Percentiles rank a stretch among this genome's conserved stretches.
These are phyloP conservation scores for Daedaleopsis nitida DNA, from an alignment of 768 basidiomycete genomes.

Conservation along the genomic window DNA sequence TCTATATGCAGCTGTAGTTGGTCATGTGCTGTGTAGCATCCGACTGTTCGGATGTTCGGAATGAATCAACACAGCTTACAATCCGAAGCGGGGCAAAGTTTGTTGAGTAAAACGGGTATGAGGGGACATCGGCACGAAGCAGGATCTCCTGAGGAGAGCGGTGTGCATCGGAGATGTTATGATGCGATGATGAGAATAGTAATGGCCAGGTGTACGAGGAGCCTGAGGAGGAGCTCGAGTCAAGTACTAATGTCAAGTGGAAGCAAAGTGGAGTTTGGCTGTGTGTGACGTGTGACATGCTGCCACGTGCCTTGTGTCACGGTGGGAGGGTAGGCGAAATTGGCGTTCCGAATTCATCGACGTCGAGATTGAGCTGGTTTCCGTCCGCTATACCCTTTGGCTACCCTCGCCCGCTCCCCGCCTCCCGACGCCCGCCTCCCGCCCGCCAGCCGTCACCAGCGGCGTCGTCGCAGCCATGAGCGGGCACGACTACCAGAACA, in stretches of 20 bases:
- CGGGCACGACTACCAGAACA: constrained; percentile 26
- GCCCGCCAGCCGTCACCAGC: constrained; percentile 5
- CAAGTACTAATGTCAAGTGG: too few species aligned
- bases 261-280: too few species aligned
- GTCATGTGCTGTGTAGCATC: not conserved
- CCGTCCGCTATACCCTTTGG: constrained; percentile 7
- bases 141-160: too few species aligned
- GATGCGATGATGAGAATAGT: too few species aligned
- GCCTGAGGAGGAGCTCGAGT: too few species aligned
- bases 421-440: constrained; percentile 1
- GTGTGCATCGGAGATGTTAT: too few species aligned
- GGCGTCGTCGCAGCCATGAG: constrained; percentile 21
- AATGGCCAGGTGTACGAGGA: too few species aligned
- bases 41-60: too few species aligned
- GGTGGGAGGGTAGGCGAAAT: constrained; percentile 14
- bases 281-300: not conserved
- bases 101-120: too few species aligned
- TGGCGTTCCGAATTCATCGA: constrained; percentile 12
- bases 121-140: too few species aligned
- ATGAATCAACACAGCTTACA: too few species aligned
- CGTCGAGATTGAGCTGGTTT: constrained; percentile 14
- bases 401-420: constrained; percentile 6
- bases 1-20: not conserved
- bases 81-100: too few species aligned
- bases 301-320: constrained; percentile 1